phyloP scores from a whole-genome alignment of 225 moss, liverwort and hornwort genomes.

The Neckera pumila region DNA sequence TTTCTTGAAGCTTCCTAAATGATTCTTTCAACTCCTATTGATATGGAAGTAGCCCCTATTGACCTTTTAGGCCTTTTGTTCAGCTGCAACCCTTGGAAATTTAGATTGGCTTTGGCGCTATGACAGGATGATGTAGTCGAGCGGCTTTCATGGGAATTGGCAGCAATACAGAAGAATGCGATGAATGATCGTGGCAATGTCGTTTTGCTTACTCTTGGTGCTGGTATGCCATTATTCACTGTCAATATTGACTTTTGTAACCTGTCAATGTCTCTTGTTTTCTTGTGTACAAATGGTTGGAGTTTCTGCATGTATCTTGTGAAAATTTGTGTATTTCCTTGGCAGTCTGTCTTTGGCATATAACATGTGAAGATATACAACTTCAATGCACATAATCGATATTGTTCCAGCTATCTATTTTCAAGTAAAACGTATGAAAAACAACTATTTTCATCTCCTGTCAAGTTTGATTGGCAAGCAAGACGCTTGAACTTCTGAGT shows the following conservation, averaged over 20 bases:
- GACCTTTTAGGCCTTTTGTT: neutral
- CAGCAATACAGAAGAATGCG: constrained; percentile 28
- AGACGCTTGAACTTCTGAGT: neutral
- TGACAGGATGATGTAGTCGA: constrained; percentile 66
- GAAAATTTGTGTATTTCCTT: neutral
- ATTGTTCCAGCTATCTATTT: neutral
- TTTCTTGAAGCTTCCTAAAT: neutral
- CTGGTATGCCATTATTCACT: constrained; percentile 31
- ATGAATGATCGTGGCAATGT: constrained; percentile 47
- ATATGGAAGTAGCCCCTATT: neutral
- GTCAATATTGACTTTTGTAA: neutral
- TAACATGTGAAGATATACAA: neutral
- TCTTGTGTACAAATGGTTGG: constrained; percentile 12
- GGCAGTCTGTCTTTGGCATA: neutral
- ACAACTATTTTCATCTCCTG: neutral
- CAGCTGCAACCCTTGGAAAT: neutral
- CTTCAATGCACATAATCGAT: neutral
- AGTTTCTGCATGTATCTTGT: neutral
- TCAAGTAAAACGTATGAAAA: too few species aligned
- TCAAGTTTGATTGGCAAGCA: neutral
- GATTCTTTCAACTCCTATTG: neutral
- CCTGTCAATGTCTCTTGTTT: neutral
- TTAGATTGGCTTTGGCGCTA: neutral
- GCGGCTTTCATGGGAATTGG: constrained; percentile 66
- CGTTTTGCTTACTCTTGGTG: constrained; percentile 80